Base-by-base conservation (phyloP, 1,284 basidiomycete genomes). In the Gymnopus androsaceus region DNA sequence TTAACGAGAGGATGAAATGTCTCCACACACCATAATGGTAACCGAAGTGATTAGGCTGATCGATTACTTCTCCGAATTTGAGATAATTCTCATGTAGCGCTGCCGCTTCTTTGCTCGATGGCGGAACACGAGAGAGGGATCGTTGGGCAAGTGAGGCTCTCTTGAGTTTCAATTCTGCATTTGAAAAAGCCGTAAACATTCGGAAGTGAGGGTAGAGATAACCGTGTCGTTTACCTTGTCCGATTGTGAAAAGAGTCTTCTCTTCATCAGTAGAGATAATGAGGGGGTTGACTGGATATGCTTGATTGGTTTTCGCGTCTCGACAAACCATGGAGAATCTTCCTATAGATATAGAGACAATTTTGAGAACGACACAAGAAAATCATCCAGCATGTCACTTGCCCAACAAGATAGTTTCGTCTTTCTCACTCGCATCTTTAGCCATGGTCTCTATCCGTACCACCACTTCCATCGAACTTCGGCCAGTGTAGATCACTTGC, bases 321-420 rank as follows among this genome's bases (percentile, higher is more conserved):
- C 90, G 76, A 66, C 88, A 91, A 4, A 93, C 90, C 91, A 93
- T 93, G 0, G 87, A 87, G 71, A 93, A 88, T 12, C 86, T 78
- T 25, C 86, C 86, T 84, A 46, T 0, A 44, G 27, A n/a, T 51
- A 34, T 17, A 21, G 4, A 23, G 28, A 17, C 11, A 23, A 23
- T 19, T 19, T 40, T 21, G 42, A 36, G n/a, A 54, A 27, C 27
- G 25, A 14, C 37, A 34, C 14, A 31, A 19, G 25, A 11, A 4
- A 53, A 47, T 37, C 30, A 6, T 15, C n/a, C 36, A 25, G n/a
- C n/a, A 40, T 34, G 25, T 4, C n/a, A 15, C 54, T 28, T 65
- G 87, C 88, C 87, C 52, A 90, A 72, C 69, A 90, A 76, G 21
- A 89, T 76, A 0, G 87, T 88, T 61, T 84, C 75, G 27, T 84